Evolutionary conservation across 768 basidiomycete genomes (phyloP).

Genomic region (Plicaturopsis crispa): DNA sequence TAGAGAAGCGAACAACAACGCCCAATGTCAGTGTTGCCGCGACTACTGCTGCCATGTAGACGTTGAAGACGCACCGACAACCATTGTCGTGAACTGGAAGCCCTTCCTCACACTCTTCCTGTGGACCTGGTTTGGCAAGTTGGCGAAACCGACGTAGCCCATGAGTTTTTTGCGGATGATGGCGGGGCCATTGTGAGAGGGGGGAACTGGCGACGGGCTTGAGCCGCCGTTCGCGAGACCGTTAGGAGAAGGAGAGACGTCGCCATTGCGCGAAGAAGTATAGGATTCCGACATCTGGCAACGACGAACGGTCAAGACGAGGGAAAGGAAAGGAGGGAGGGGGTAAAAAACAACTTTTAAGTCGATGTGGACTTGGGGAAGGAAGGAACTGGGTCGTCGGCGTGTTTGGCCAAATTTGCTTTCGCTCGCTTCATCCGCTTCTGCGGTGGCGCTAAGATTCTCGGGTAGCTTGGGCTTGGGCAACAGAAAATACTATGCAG

Average conservation of each 20-base stretch:
- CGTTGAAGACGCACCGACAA: constrained; percentile 72
- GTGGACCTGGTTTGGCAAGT: constrained; percentile 98
- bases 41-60: constrained; percentile 1
- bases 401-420: constrained; percentile 23
- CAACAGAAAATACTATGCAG: constrained; percentile 32
- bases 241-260: constrained; percentile 45
- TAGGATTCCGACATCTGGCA: constrained; percentile 72
- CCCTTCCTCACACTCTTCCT: constrained; percentile 97
- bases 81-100: constrained; percentile 99
- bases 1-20: constrained; percentile 24
- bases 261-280: constrained; percentile 58
- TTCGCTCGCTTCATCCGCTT: constrained; percentile 23
- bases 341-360: constrained; percentile 42
- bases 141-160: constrained; percentile 95
- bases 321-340: constrained; percentile 18
- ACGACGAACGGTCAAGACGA: constrained; percentile 13
- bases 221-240: constrained; percentile 57
- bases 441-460: constrained; percentile 31
- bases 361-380: constrained; percentile 43
- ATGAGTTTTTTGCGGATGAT: constrained; percentile 84
- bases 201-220: constrained; percentile 47
- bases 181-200: constrained; percentile 23
- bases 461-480: constrained; percentile 43
- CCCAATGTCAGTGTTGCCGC: constrained; percentile 14
- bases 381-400: constrained; percentile 26